These are phyloP conservation scores for Cyclotella choctawhatcheeana DNA, from an alignment of 108 stramenopile genomes.

Conservation along the genomic window DNA sequence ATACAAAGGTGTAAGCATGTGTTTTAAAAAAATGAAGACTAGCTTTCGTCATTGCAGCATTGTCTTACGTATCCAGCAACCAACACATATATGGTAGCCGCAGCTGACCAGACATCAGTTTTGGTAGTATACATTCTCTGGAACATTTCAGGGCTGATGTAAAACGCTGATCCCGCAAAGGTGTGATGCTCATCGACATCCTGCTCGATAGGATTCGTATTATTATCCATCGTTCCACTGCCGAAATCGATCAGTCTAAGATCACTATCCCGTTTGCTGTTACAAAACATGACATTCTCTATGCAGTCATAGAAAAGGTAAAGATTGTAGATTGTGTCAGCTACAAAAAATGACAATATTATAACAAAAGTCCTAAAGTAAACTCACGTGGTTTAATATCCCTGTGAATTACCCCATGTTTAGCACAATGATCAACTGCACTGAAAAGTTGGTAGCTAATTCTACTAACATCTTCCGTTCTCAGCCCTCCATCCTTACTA, in stretches of 20 bases:
- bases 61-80: conserved; percentile 70
- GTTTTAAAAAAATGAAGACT: background rate
- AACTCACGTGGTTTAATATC: conserved; percentile 62
- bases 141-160: conserved; percentile 87
- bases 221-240: conserved; percentile 63
- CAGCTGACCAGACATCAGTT: conserved; percentile 79
- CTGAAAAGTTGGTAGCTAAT: conserved; percentile 78
- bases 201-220: conserved; percentile 9
- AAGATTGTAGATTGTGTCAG: too few species aligned
- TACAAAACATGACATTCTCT: conserved; percentile 75
- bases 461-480: conserved; percentile 85
- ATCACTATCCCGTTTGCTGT: conserved; percentile 51
- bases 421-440: conserved; percentile 78
- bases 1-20: background rate
- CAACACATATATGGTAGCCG: conserved; percentile 77
- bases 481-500: conserved; percentile 57
- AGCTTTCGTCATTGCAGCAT: background rate
- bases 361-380: conserved; percentile 10
- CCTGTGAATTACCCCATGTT: conserved; percentile 71
- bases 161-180: conserved; percentile 86
- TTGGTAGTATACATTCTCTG: conserved; percentile 58
- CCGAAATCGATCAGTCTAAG: conserved; percentile 87
- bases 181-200: conserved; percentile 60
- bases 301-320: background rate
- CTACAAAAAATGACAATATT: too few species aligned